Percentiles rank a stretch among this genome's conserved stretches.
phyloP scores from a whole-genome alignment of 257 asterid genomes.

The Scutellaria barbata region DNA sequence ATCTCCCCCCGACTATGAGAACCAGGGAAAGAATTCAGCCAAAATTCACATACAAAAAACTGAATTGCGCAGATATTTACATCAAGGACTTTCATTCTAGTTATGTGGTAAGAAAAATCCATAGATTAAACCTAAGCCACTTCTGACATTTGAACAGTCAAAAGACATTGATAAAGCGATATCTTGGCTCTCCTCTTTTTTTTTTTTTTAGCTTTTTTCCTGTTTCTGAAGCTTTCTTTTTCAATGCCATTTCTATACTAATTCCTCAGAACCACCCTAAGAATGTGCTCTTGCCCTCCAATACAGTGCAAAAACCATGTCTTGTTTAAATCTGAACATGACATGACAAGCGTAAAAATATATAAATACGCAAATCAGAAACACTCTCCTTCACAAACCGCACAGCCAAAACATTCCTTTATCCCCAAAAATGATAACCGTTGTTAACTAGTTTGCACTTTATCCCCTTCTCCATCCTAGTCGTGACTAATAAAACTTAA shows the following conservation, averaged over 20 bases:
- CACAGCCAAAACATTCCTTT: not conserved
- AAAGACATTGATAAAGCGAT: not conserved
- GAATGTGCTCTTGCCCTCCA: not conserved
- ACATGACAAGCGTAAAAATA: not conserved
- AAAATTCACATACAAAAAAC: not conserved
- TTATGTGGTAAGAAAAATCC: not conserved
- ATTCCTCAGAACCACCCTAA: not conserved
- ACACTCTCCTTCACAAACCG: not conserved
- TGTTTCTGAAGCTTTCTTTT: not conserved
- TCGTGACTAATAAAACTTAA: not conserved
- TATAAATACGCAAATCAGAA: not conserved
- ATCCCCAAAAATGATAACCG: not conserved
- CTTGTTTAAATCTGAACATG: not conserved
- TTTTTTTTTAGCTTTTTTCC: too few relatives aligned
- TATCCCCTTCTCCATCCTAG: not conserved
- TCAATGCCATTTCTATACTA: not conserved
- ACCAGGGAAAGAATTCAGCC: slow-evolving; percentile 3
- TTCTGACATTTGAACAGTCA: not conserved
- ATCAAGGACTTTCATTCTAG: not conserved
- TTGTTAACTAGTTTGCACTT: not conserved
- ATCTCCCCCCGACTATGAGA: slow-evolving; percentile 57
- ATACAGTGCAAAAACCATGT: not conserved
- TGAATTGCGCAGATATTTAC: not conserved
- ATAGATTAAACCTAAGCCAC: not conserved
- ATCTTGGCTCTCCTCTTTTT: not conserved